Evolutionary conservation across 805 yeast species (phyloP).

Genomic region (Saturnispora galanensis): DNA sequence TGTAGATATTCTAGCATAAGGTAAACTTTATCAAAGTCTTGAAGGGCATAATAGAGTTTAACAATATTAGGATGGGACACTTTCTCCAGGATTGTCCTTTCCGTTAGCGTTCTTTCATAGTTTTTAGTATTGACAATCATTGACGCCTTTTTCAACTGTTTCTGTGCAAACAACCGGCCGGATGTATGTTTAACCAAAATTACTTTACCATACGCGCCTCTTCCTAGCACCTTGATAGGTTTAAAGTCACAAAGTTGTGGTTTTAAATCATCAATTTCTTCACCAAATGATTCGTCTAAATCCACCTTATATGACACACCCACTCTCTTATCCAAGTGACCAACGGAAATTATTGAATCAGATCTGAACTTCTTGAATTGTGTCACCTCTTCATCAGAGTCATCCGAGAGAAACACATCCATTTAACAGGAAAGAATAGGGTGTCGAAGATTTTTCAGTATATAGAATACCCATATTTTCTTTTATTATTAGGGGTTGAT

Average conservation of each 20-base stretch:
- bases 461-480: not conserved
- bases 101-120: conserved; percentile 72
- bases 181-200: conserved; percentile 62
- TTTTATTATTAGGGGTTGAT: not conserved
- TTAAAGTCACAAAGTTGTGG: conserved; percentile 46
- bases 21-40: conserved; percentile 68
- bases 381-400: conserved; percentile 8
- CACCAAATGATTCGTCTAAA: conserved; percentile 31
- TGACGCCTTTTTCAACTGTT: conserved; percentile 74
- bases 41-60: conserved; percentile 72
- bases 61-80: conserved; percentile 77
- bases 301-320: conserved; percentile 44
- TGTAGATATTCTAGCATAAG: conserved; percentile 71
- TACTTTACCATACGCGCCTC: conserved; percentile 87
- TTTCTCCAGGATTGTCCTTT: conserved; percentile 60
- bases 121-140: conserved; percentile 50
- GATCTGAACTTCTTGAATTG: conserved; percentile 23
- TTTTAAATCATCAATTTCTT: conserved; percentile 6
- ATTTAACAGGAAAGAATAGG: not conserved
- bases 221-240: conserved; percentile 68
- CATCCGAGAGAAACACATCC: conserved; percentile 5
- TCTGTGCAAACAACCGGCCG: conserved; percentile 71
- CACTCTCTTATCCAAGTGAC: conserved; percentile 26
- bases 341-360: conserved; percentile 25
- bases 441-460: not conserved